Evolutionary conservation across 495 filamentous ascomycete species (phyloP).

Genomic region (Lasiosphaeria hispida): DNA sequence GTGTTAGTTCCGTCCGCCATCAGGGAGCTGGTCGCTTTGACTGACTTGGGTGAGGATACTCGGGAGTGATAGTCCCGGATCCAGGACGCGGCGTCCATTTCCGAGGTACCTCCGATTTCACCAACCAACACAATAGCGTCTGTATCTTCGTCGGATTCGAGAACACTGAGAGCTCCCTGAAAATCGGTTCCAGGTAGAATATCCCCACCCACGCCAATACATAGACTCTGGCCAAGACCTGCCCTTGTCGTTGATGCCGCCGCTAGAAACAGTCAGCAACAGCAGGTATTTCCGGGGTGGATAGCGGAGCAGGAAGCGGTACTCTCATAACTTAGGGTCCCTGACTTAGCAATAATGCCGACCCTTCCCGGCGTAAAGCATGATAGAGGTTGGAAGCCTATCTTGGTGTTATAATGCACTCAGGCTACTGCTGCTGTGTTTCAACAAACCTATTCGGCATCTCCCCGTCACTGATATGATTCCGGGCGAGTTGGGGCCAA

Average conservation of each 20-base stretch:
- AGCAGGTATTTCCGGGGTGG: background rate
- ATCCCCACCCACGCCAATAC: conserved; percentile 87
- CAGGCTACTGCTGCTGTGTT: background rate
- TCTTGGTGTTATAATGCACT: background rate
- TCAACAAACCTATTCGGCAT: conserved; percentile 64
- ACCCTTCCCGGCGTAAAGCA: conserved; percentile 73
- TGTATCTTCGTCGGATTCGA: conserved; percentile 73
- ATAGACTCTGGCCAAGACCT: conserved; percentile 80
- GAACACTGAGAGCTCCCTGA: conserved; percentile 69
- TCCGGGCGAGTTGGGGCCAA: conserved; percentile 84
- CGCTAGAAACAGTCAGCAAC: conserved; percentile 39
- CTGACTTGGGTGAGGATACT: conserved; percentile 65
- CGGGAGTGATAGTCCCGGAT: conserved; percentile 65
- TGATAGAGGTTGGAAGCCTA: conserved; percentile 75
- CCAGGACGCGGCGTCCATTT: conserved; percentile 78
- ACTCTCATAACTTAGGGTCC: conserved; percentile 79
- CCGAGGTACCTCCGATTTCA: conserved; percentile 80
- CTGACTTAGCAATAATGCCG: conserved; percentile 84
- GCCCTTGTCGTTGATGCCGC: conserved; percentile 79
- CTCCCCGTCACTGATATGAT: conserved; percentile 80
- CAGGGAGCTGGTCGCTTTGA: too few relatives aligned
- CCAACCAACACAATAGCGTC: conserved; percentile 81
- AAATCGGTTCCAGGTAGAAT: conserved; percentile 79
- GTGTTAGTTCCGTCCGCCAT: too few relatives aligned
- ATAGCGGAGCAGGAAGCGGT: background rate